Evolutionary conservation across 2,329 filamentous ascomycete genomes (phyloP), one percentile per base, ranked within the genome.

Genomic region (Pleoardoris graminearum): DNA sequence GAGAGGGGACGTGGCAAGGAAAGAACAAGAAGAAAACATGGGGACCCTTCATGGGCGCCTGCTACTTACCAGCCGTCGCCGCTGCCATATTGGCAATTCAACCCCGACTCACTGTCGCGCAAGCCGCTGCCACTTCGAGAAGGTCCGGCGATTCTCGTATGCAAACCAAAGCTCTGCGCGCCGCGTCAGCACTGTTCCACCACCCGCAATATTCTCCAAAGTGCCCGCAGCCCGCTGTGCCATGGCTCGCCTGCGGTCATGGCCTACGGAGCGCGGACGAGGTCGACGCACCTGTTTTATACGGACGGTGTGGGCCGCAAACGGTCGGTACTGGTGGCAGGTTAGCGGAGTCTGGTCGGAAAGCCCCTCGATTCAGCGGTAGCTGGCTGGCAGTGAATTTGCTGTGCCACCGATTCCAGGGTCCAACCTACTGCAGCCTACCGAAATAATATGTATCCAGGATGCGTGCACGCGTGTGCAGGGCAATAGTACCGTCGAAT

Each of bases 51-150:
- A 52, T 60, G 56, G 45, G 55, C 51, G 44, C 53, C 59, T 57
- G 43, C 48, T 61, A 72, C 72, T 68, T 68, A 74, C 72, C 71
- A 64, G 70, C 72, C 68, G 72, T 73, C 60, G 70, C 69, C 61
- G 71, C 70, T 71, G 71, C 72, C 72, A 74, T 74, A 48, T 50
- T 69, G 61, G 65, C 66, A 59, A 60, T 47, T 42, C 44, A 66
- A 50, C 59, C 60, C 52, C 56, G 61, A 55, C 55, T 55, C 57
- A 51, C 39, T 57, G 44, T 48, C 37, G 55, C 45, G 53, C 29
- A 55, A 50, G 42, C 32, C 25, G 35, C 42, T 44, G 50, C 54
- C 38, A 41, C 46, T 47, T 57, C 51, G 53, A 58, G 36, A 42
- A 52, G 12, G 38, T 22, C 19, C 16, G 36, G 41, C 30, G 33